These are phyloP conservation scores for Penicillium nucicola DNA, from an alignment of 495 filamentous ascomycete species.

Conservation along the genomic window DNA sequence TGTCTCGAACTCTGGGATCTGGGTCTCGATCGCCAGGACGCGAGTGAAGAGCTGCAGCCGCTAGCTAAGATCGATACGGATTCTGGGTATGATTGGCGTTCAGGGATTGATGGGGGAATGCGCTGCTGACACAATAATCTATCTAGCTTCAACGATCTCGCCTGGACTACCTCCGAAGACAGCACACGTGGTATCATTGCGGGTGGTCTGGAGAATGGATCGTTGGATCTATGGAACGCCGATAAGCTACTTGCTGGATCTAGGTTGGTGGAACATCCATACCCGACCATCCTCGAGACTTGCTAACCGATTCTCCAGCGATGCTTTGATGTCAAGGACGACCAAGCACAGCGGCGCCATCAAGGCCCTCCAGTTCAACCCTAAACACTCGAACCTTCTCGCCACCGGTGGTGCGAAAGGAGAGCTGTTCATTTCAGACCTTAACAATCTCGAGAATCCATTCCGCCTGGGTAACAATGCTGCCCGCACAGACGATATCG, in stretches of 20 bases:
- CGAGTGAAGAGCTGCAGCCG: constrained; percentile 79
- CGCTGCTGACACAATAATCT: constrained; percentile 8
- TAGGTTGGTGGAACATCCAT: constrained; percentile 36
- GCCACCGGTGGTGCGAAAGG: constrained; percentile 92
- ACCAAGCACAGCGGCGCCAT: constrained; percentile 90
- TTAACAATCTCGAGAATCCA: constrained; percentile 82
- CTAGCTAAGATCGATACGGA: constrained; percentile 80
- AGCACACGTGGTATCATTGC: constrained; percentile 85
- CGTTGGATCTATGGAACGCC: constrained; percentile 94
- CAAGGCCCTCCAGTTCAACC: constrained; percentile 97
- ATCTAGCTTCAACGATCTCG: constrained; percentile 90
- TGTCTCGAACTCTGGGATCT: constrained; percentile 97
- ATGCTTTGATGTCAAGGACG: constrained; percentile 81
- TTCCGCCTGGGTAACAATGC: constrained; percentile 85
- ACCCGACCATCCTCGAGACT: constrained; percentile 1
- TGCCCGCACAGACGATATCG: constrained; percentile 87
- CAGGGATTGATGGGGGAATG: not conserved
- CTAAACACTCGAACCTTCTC: constrained; percentile 84
- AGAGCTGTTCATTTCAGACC: constrained; percentile 92
- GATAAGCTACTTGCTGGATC: constrained; percentile 71
- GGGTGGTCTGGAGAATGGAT: constrained; percentile 92
- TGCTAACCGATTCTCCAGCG: constrained; percentile 45
- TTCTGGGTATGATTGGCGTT: constrained; percentile 63
- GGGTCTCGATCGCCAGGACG: constrained; percentile 67
- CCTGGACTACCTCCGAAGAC: constrained; percentile 79